Evolutionary conservation across 495 filamentous ascomycete genomes (phyloP).

Genomic region (Aspergillus avenaceus): DNA sequence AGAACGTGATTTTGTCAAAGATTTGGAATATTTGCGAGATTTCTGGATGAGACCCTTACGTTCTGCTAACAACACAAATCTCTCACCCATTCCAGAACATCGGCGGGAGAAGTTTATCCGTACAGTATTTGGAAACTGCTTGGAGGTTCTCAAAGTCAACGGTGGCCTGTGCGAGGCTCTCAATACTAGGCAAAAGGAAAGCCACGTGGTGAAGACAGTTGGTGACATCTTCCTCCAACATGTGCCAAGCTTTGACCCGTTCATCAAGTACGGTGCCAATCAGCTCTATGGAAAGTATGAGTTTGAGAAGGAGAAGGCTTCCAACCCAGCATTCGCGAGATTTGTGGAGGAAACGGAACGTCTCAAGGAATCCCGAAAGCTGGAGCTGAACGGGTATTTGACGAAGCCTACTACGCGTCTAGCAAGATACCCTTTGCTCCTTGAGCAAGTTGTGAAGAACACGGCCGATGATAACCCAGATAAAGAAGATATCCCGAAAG

Average conservation of each 20-base stretch:
- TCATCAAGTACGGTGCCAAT: slow-evolving; percentile 94
- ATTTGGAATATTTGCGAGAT: slow-evolving; percentile 94
- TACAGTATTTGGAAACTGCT: slow-evolving; percentile 92
- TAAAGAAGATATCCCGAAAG: slow-evolving; percentile 85
- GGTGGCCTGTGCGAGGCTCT: slow-evolving; percentile 79
- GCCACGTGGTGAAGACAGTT: slow-evolving; percentile 79
- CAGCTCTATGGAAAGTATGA: slow-evolving; percentile 97
- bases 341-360: slow-evolving; percentile 98
- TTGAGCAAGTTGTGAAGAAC: slow-evolving; percentile 89
- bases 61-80: slow-evolving; percentile 55
- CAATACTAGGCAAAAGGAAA: slow-evolving; percentile 85
- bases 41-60: slow-evolving; percentile 97
- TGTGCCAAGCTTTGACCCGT: slow-evolving; percentile 88
- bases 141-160: slow-evolving; percentile 92
- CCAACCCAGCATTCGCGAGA: slow-evolving; percentile 78
- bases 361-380: slow-evolving; percentile 90
- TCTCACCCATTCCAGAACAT: slow-evolving; percentile 84
- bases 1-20: slow-evolving; percentile 98
- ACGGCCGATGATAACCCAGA: slow-evolving; percentile 85
- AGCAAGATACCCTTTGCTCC: slow-evolving; percentile 87
- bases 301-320: slow-evolving; percentile 91
- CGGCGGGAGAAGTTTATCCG: slow-evolving; percentile 86
- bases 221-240: slow-evolving; percentile 94
- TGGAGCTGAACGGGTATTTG: slow-evolving; percentile 96
- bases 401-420: slow-evolving; percentile 97